Base-by-base conservation (phyloP, 768 basidiomycete genomes). In the Trametes meyenii region DNA sequence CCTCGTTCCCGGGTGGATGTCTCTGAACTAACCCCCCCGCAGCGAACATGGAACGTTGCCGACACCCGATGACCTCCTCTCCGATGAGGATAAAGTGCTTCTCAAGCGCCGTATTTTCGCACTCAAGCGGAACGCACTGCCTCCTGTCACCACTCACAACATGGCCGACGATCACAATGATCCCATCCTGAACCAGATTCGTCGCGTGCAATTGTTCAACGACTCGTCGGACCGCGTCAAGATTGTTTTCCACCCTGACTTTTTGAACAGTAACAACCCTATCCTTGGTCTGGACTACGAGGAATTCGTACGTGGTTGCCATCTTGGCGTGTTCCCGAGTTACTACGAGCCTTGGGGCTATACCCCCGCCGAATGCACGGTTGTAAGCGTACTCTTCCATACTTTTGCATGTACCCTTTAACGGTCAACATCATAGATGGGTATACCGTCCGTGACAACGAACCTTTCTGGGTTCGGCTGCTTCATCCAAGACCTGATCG, bases 331-430 rank as follows among this genome's bases (percentile, higher is more conserved):
- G 42, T 99, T 99, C 84, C 96, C 97, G 2, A 93, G 90, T 66
- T 98, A 98, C 71, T 98, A 97, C 72, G 92, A 96, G 77, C 94
- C 94, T 3, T 94, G 93, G 93, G 93, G 93, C 0, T 97, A 97
- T 72, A 97, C 94, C 1, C 96, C 96, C 0, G 96, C 96, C 1
- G 96, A 98, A 73, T 98, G 97, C 73, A 98, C 97, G n/a, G 97
- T 99, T 39, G 89, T 90, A 76, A 66, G 89, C 79, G 16, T 13
- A 35, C 8, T 12, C 16, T 5, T 17, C 5, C 2, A 1, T 39
- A 8, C 10, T 26, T 14, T 24, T 16, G n/a, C 11, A 19, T 33
- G 21, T 2, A 0, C 21, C 13, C 5, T 6, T 1, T 3, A 14
- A 29, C 49, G 59, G 21, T 38, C 35, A 11, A 5, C 51, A 50